Base-by-base conservation (phyloP, 2,329 filamentous ascomycete genomes). In the Chalaropsis ovoidea region DNA sequence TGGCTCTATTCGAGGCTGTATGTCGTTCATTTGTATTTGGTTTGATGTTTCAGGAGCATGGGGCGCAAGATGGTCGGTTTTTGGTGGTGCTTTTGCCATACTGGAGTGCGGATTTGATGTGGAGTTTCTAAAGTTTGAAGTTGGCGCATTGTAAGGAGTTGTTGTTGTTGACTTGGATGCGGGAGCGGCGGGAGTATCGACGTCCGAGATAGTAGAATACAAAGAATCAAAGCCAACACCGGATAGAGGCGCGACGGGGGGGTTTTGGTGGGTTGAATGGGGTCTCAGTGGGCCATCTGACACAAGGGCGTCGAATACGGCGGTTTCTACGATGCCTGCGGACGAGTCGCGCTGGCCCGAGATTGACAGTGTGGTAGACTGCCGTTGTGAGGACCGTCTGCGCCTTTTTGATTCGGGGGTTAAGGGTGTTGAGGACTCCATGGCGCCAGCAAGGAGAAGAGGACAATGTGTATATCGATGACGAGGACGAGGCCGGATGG, bases 301-400 rank as follows among this genome's bases (percentile, higher is more conserved):
- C 19, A 62, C 62, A n/a, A 68, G 64, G 41, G 67, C 67, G 4
- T 67, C 63, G 19, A 67, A 67, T n/a, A 52, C 66, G 31, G 66
- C 63, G 24, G 61, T 56, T 58, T 66, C 64, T 17, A 27, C 52
- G 10, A 62, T 24, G 5, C 17, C 15, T 7, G 31, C 6, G 4
- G 64, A 49, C 15, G 67, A 58, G 35, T 66, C 64, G 8, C 24
- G 67, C n/a, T 54, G 61, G 10, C 39, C 15, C n/a, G 58, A 54
- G 19, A 58, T 64, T 8, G 67, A 62, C 24, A 66, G 56, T 52
- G 39, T 35, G 47, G 43, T 45, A 13, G 67, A 68, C 27, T 60
- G 52, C n/a, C 45, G 64, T 31, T 64, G 64, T 15, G 64, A 68
- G n/a, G 63, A 61, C 19, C 52, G 67, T 13, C 64, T 54, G 31